Evolutionary conservation across 2,329 filamentous ascomycete species (phyloP).

Genomic region (Lachnellula willkommii): DNA sequence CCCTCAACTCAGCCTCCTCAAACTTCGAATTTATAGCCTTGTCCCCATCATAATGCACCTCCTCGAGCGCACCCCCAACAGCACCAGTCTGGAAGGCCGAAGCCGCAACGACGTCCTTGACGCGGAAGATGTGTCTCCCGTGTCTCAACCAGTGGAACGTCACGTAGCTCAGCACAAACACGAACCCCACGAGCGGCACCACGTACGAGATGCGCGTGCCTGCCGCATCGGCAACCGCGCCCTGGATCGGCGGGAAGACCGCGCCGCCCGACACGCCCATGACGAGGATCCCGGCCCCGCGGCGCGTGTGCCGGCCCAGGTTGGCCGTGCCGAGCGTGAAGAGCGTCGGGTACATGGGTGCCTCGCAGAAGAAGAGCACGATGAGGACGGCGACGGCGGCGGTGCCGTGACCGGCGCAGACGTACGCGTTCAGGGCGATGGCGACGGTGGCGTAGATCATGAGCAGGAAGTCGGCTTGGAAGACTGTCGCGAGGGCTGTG

Average conservation of each 20-base stretch:
- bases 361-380: slow-evolving; percentile 71
- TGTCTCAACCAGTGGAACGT: slow-evolving; percentile 31
- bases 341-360: slow-evolving; percentile 76
- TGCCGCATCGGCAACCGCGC: slow-evolving; percentile 54
- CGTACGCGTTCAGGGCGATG: slow-evolving; percentile 37
- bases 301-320: slow-evolving; percentile 70
- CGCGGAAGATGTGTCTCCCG: slow-evolving; percentile 30
- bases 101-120: slow-evolving; percentile 28
- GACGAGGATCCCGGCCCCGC: slow-evolving; percentile 67
- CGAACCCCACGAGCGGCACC: slow-evolving; percentile 40
- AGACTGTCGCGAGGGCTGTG: slow-evolving; percentile 39
- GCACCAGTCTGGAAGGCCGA: slow-evolving; percentile 18
- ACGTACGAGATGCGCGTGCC: slow-evolving; percentile 39
- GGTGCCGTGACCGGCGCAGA: slow-evolving; percentile 31
- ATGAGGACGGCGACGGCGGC: slow-evolving; percentile 58
- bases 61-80: slow-evolving; percentile 21
- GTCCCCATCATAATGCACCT: slow-evolving; percentile 14
- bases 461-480: slow-evolving; percentile 42
- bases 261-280: slow-evolving; percentile 69
- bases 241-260: slow-evolving; percentile 66
- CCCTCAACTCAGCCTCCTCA: slow-evolving; percentile 14
- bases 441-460: slow-evolving; percentile 61
- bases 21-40: slow-evolving; percentile 12
- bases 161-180: slow-evolving; percentile 34
- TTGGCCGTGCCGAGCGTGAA: slow-evolving; percentile 72